Base-by-base conservation (phyloP, 257 asterid genomes). In the Cinchona pubescens region DNA sequence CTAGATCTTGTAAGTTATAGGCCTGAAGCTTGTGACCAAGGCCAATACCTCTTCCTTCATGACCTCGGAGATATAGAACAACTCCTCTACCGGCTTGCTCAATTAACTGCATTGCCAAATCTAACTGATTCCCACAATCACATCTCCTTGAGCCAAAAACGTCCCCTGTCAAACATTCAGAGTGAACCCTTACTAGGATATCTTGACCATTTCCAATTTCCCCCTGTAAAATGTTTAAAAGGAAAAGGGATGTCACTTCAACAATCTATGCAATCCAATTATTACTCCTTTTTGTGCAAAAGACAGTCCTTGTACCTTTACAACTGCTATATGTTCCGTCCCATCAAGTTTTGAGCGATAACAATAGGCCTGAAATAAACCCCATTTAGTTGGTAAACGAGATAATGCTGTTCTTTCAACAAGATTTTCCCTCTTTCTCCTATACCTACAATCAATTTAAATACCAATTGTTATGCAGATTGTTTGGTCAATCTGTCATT, bases 131-230 rank as follows among this genome's bases (percentile, higher is more conserved):
- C 0, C 98, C 96, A 79, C 97, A 92, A 73, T 90, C 98, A 29
- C 97, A 92, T 49, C 96, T 74, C 79, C 84, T 86, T 23, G 96
- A 90, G 56, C 98, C 98, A 46, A 92, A 92, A 0, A 88, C 86
- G 76, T 90, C 97, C 2, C 97, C 97, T 25, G 96, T 92, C 76
- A 92, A 79, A 80, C 97, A 92, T 82, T 92, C 97, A 0, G 97
- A 90, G 76, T 92, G 98, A 34, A 90, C 97, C 83, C 98, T 89
- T 59, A 90, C 98, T 35, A 90, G 87, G 75, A 89, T 84, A 75
- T 90, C 96, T 78, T 90, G 87, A 32, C 97, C 97, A 85, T 90
- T 78, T 75, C 96, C 98, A 61, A 89, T 80, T 3, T 86, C 91
- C 59, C 98, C 96, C 96, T 92, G 71, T 16, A 29, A 14, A n/a